Evolutionary conservation across 495 filamentous ascomycete genomes (phyloP).

Genomic region (Haplographium delicatum): DNA sequence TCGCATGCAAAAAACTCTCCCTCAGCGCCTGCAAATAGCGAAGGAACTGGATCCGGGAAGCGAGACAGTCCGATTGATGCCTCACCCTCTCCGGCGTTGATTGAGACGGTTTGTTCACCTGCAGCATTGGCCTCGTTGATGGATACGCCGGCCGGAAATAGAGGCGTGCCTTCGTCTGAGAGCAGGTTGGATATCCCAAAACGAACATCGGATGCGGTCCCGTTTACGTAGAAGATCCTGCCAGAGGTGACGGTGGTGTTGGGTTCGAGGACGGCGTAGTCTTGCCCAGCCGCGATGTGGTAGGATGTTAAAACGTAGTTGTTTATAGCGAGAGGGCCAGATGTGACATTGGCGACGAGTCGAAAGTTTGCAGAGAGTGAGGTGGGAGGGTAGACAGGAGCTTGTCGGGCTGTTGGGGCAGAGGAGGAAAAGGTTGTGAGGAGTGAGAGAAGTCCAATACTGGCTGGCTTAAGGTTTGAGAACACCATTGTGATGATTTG

Average conservation of each 20-base stretch:
- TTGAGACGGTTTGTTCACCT: constrained; percentile 17
- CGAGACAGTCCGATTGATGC: constrained; percentile 13
- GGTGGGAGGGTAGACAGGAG: constrained; percentile 5
- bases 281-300: constrained; percentile 30
- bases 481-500: constrained; percentile 9
- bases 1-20: constrained; percentile 28
- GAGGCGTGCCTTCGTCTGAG: constrained; percentile 30
- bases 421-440: neutral
- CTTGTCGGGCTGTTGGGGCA: constrained; percentile 2
- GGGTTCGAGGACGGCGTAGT: constrained; percentile 26
- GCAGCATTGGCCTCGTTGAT: constrained; percentile 19
- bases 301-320: constrained; percentile 20
- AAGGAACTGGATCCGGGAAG: constrained; percentile 14
- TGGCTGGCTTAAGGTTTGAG: constrained; percentile 4
- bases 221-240: constrained; percentile 33
- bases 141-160: constrained; percentile 26
- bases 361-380: constrained; percentile 24
- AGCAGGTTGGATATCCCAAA: constrained; percentile 22
- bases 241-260: constrained; percentile 13
- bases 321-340: constrained; percentile 22
- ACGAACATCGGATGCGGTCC: constrained; percentile 25
- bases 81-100: constrained; percentile 27
- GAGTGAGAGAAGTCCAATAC: neutral
- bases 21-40: constrained; percentile 17
- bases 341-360: constrained; percentile 28